These are phyloP conservation scores for Clonostachys rosea DNA, from an alignment of 2,329 filamentous ascomycete species.

Conservation along the genomic window DNA sequence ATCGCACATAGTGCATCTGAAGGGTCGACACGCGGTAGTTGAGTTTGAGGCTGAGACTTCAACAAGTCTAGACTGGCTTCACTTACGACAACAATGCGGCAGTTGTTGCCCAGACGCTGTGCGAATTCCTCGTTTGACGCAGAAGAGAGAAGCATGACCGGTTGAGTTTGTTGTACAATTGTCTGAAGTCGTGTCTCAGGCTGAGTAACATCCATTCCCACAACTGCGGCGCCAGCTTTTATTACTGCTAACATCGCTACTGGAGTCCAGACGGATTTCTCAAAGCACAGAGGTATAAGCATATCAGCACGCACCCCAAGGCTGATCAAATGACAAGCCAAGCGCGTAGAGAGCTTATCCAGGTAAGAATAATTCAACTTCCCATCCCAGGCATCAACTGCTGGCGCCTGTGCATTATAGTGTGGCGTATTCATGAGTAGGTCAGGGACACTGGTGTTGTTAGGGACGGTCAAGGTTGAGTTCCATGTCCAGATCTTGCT, in stretches of 20 bases:
- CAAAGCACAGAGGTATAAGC: constrained; percentile 16
- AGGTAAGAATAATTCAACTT: constrained; percentile 12
- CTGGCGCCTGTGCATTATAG: constrained; percentile 1
- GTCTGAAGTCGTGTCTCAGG: constrained; percentile 8
- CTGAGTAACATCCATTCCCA: constrained; percentile 13
- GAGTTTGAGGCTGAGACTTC: constrained; percentile 9
- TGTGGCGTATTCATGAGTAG: background rate
- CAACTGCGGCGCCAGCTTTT: constrained; percentile 18
- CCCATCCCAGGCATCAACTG: constrained; percentile 17
- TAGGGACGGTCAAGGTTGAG: background rate
- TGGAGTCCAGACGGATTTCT: constrained; percentile 15
- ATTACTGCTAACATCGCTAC: constrained; percentile 15
- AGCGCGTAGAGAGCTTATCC: constrained; percentile 8
- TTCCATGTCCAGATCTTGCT: background rate
- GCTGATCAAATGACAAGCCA: constrained; percentile 7
- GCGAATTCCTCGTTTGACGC: constrained; percentile 21
- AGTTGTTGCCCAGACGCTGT: constrained; percentile 23
- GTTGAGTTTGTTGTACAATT: constrained; percentile 28
- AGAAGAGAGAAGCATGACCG: constrained; percentile 9
- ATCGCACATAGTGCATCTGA: constrained; percentile 34
- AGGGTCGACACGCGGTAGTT: background rate
- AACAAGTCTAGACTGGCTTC: constrained; percentile 7
- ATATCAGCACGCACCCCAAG: background rate
- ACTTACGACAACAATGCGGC: constrained; percentile 24
- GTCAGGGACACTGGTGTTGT: background rate